phyloP scores from a whole-genome alignment of 2,329 filamentous ascomycete genomes.

The Cordyceps militaris region DNA sequence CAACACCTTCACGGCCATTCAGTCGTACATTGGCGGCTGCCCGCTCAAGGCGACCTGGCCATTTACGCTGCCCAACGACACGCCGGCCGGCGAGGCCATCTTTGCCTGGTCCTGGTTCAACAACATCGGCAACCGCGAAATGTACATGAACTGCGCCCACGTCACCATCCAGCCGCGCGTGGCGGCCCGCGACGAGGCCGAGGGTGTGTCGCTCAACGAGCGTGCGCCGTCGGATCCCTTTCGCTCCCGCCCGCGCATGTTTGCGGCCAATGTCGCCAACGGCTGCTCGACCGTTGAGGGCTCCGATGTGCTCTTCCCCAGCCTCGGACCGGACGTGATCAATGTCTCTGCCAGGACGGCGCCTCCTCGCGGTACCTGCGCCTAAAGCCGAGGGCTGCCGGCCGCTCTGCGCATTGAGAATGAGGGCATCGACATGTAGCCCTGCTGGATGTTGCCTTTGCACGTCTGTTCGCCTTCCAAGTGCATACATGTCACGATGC shows the following conservation, averaged over 20 bases:
- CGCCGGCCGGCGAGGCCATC: conserved; percentile 35
- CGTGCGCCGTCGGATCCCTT: conserved; percentile 12
- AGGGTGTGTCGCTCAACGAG: not conserved
- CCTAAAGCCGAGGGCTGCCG: not conserved
- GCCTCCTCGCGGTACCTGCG: conserved; percentile 10
- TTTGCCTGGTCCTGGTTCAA: conserved; percentile 73
- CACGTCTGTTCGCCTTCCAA: no score
- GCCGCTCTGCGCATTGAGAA: not conserved
- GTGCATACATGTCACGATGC: no score
- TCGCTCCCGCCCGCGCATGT: conserved; percentile 44
- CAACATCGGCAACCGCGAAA: conserved; percentile 64
- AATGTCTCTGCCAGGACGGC: conserved; percentile 6
- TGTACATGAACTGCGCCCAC: conserved; percentile 71
- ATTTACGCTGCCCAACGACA: conserved; percentile 58
- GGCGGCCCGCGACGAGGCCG: not conserved
- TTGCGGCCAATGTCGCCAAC: conserved; percentile 55
- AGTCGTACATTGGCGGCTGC: conserved; percentile 43
- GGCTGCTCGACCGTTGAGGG: conserved; percentile 47
- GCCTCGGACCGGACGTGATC: conserved; percentile 45
- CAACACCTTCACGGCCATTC: conserved; percentile 55
- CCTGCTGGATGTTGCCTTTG: no score
- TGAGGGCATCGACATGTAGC: no score
- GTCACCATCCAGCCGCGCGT: conserved; percentile 30
- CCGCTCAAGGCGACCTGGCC: conserved; percentile 43
- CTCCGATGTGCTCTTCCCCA: conserved; percentile 51